Evolutionary conservation across 805 yeast genomes (phyloP), one percentile per base, ranked within the genome.

Genomic region (Clavispora santaluciae): DNA sequence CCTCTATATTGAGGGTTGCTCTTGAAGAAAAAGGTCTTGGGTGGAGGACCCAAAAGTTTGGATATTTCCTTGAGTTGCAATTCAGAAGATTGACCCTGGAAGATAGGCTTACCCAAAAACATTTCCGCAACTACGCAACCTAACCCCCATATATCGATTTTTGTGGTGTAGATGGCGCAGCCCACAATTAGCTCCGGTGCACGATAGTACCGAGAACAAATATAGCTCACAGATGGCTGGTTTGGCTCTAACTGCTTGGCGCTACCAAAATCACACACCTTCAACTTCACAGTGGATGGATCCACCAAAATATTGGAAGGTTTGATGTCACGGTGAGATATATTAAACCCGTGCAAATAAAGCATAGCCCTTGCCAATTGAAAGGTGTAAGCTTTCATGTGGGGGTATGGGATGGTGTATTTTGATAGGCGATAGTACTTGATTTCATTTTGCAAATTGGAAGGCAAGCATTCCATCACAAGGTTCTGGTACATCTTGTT

Each of bases 111-210:
- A 12, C 97, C 97, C 47, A 89, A 75, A 42, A 84, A 73, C 86
- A 93, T 82, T 64, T 93, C 99, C 11, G 97, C 96, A 45, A 93
- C 68, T 25, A 93, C 96, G 68, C 99, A 91, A 1, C 98, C 99
- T 44, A 91, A 70, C 13, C 97, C 96, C 99, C 99, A 93, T 55
- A 90, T 84, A 62, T 93, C 99, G 44, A 93, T 91, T 56, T 89
- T 86, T 3, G 95, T 83, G 4, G 95, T 79, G 61, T 93, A 93
- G 28, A 82, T 75, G 44, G 90, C 79, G 53, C 89, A 84, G 2
- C 99, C 99, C 41, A 93, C 81, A 57, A 93, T 86, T 45, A 93
- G 75, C 63, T 93, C 99, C 0, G 99, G 99, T 1, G 98, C 95
- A 53, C 97, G 77, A 64, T 90, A 90, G 63, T 89, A 93, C 55